phyloP scores from a whole-genome alignment of 2,329 filamentous ascomycete genomes.

The Colletotrichum camelliae region DNA sequence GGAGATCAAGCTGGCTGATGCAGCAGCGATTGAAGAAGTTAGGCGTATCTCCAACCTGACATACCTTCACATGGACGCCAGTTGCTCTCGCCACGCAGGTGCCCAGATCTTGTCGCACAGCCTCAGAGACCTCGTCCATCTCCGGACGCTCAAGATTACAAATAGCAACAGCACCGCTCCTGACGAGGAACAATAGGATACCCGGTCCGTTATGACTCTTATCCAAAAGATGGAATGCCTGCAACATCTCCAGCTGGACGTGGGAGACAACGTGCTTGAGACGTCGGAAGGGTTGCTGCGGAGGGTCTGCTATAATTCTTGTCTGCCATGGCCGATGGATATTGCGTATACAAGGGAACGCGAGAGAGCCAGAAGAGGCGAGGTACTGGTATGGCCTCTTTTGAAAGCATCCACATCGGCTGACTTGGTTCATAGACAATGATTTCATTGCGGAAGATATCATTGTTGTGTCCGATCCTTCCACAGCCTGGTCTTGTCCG shows the following conservation, averaged over 20 bases:
- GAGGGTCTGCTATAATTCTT: background rate
- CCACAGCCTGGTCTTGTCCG: background rate
- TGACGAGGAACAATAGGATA: no score
- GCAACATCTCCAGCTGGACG: background rate
- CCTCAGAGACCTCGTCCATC: no score
- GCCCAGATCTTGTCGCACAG: no score
- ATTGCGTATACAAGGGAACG: background rate
- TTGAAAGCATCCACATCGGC: background rate
- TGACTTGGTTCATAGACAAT: background rate
- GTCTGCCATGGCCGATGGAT: background rate
- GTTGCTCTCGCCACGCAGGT: no score
- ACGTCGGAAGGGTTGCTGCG: background rate
- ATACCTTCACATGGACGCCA: no score
- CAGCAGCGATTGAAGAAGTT: no score
- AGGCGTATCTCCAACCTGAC: no score
- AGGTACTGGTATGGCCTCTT: background rate
- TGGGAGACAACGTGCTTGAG: background rate
- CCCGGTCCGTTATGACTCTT: no score
- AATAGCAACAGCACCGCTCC: no score
- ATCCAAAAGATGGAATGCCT: no score
- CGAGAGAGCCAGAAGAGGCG: background rate
- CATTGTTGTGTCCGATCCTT: background rate
- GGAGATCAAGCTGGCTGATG: no score
- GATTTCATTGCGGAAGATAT: background rate
- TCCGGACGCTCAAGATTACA: no score